These are phyloP conservation scores for Penicillium diatomitis DNA, from an alignment of 495 filamentous ascomycete genomes.

Conservation along the genomic window DNA sequence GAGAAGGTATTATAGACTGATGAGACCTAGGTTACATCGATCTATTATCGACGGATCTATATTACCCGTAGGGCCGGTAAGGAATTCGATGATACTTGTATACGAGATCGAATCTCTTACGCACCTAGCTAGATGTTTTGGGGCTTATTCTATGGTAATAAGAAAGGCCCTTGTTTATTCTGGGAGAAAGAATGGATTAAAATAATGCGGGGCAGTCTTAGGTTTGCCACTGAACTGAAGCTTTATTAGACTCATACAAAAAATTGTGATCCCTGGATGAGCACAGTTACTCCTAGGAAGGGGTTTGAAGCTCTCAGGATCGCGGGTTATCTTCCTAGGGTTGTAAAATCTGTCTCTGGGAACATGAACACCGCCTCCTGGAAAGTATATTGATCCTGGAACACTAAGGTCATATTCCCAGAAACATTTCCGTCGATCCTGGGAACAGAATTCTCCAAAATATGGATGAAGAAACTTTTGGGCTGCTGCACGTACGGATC, in stretches of 20 bases:
- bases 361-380: neutral
- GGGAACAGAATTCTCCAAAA: too few relatives aligned
- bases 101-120: neutral
- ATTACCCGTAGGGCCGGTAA: neutral
- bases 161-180: neutral
- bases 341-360: neutral
- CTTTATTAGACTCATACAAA: too few relatives aligned
- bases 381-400: neutral
- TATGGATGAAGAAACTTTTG: too few relatives aligned
- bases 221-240: too few relatives aligned
- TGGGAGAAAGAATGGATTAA: neutral
- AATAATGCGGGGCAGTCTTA: too few relatives aligned
- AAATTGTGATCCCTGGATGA: neutral
- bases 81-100: neutral
- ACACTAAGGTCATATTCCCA: neutral
- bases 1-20: constrained; percentile 5
- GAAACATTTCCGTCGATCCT: too few relatives aligned
- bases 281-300: neutral
- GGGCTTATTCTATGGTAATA: neutral
- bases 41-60: constrained; percentile 6
- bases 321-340: neutral
- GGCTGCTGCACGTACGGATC: too few relatives aligned
- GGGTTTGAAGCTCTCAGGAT: neutral
- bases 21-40: constrained; percentile 7
- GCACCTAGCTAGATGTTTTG: constrained; percentile 4